Conservation (phyloP, 768 basidiomycete species). For the Mrakia blollopis region DNA sequence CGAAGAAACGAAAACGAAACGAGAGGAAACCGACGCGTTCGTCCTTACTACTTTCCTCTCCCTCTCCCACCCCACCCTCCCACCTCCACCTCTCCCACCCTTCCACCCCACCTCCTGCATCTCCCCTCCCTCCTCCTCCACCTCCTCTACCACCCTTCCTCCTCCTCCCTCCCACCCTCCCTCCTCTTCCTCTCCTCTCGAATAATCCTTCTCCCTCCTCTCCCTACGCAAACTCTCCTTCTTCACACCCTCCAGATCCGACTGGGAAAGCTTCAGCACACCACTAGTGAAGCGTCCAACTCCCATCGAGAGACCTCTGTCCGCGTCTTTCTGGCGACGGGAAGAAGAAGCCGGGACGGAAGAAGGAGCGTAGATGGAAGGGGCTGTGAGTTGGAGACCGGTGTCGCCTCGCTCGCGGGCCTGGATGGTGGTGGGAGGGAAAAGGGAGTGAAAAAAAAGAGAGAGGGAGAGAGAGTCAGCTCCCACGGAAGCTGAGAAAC, state of each 20-base stretch:
- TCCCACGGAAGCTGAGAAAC: slow-evolving; percentile 37
- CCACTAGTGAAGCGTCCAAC: slow-evolving; percentile 42
- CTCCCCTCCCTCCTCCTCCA: slow-evolving; percentile 2
- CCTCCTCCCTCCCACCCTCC: not conserved
- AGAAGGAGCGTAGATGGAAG: slow-evolving; percentile 23
- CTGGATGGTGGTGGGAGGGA: not conserved
- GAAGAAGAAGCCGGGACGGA: not conserved
- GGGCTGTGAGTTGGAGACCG: not conserved
- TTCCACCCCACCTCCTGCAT: not conserved
- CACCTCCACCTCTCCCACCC: not conserved
- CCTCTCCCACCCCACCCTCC: slow-evolving; percentile 18
- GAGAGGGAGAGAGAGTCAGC: slow-evolving; percentile 10
- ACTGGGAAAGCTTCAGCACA: slow-evolving; percentile 41
- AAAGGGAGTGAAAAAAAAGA: not conserved
- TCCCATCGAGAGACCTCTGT: slow-evolving; percentile 42
- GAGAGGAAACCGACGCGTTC: no score
- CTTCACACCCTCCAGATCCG: slow-evolving; percentile 41
- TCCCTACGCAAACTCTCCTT: slow-evolving; percentile 19
- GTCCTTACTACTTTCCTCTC: not conserved
- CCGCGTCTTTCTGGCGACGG: slow-evolving; percentile 37
- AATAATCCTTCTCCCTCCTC: slow-evolving; percentile 19
- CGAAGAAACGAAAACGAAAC: no score
- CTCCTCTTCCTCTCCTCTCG: not conserved
- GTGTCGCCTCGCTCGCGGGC: slow-evolving; percentile 33
- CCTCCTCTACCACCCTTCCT: slow-evolving; percentile 3